phyloP scores from a whole-genome alignment of 2,329 filamentous ascomycete species.

The Celoporthe dispersa region DNA sequence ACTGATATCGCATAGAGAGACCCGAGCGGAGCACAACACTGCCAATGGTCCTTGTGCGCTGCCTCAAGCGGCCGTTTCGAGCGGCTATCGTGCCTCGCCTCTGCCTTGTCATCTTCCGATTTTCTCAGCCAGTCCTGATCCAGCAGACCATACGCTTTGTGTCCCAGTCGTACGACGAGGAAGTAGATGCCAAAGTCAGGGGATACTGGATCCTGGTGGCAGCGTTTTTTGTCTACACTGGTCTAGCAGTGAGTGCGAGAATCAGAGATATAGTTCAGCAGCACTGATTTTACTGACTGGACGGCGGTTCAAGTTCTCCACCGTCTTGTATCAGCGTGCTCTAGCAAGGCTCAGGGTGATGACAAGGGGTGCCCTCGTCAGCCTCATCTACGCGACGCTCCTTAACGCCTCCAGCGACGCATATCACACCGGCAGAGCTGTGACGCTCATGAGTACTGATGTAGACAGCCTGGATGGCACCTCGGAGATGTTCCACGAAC shows the following conservation, averaged over 20 bases:
- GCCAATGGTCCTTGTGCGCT: constrained; percentile 38
- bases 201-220: constrained; percentile 40
- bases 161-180: constrained; percentile 13
- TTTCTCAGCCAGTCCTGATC: constrained; percentile 47
- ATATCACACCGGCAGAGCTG: constrained; percentile 40
- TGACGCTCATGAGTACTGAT: constrained; percentile 49
- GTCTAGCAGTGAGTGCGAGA: constrained; percentile 41
- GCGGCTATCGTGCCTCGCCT: constrained; percentile 42
- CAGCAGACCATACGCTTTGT: constrained; percentile 42
- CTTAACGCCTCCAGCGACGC: constrained; percentile 22
- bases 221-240: constrained; percentile 42
- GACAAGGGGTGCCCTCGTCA: constrained; percentile 32
- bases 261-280: neutral
- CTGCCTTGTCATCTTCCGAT: constrained; percentile 45
- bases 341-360: constrained; percentile 33
- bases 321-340: constrained; percentile 32
- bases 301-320: constrained; percentile 28
- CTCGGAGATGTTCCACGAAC: constrained; percentile 46
- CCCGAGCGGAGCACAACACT: constrained; percentile 37
- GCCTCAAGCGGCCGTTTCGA: constrained; percentile 38
- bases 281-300: neutral
- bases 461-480: constrained; percentile 40
- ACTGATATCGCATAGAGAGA: constrained; percentile 29
- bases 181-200: neutral
- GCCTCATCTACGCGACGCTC: constrained; percentile 31